Percentiles rank a stretch among this genome's conserved stretches.
phyloP scores from a whole-genome alignment of 495 filamentous ascomycete genomes.

The Thermothielavioides terrestris region DNA sequence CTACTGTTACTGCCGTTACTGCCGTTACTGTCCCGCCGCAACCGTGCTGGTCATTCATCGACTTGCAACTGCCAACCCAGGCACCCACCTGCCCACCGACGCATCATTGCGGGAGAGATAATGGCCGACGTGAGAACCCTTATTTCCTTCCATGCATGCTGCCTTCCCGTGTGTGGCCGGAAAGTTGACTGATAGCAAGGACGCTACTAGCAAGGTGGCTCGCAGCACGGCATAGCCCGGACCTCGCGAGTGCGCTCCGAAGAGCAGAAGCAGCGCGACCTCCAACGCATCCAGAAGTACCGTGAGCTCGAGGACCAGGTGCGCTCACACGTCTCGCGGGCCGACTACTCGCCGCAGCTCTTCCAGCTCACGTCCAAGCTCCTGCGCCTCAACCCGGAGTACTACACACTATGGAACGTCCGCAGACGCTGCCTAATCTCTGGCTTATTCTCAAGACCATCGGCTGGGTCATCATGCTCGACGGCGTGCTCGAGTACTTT shows the following conservation, averaged over 20 bases:
- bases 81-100: no score
- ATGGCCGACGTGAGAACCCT: constrained; percentile 22
- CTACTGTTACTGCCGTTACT: no score
- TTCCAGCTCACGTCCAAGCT: constrained; percentile 72
- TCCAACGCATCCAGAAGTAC: constrained; percentile 71
- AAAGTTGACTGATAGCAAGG: constrained; percentile 25
- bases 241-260: constrained; percentile 50
- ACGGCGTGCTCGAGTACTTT: constrained; percentile 50
- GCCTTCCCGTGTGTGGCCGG: not conserved
- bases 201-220: constrained; percentile 19
- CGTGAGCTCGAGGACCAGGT: constrained; percentile 59
- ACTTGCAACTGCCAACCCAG: no score
- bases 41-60: no score
- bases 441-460: constrained; percentile 44
- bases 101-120: not conserved
- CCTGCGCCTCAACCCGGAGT: constrained; percentile 84
- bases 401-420: constrained; percentile 97
- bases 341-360: constrained; percentile 58
- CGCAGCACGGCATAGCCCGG: constrained; percentile 66
- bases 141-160: no score
- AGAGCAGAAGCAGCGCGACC: constrained; percentile 58
- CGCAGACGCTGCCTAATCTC: constrained; percentile 60
- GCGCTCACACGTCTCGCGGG: constrained; percentile 44
- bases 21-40: no score
- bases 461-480: constrained; percentile 44